Percentiles rank a stretch among this genome's conserved stretches.
phyloP scores from a whole-genome alignment of 2,329 filamentous ascomycete genomes.

The Tothia fuscella region DNA sequence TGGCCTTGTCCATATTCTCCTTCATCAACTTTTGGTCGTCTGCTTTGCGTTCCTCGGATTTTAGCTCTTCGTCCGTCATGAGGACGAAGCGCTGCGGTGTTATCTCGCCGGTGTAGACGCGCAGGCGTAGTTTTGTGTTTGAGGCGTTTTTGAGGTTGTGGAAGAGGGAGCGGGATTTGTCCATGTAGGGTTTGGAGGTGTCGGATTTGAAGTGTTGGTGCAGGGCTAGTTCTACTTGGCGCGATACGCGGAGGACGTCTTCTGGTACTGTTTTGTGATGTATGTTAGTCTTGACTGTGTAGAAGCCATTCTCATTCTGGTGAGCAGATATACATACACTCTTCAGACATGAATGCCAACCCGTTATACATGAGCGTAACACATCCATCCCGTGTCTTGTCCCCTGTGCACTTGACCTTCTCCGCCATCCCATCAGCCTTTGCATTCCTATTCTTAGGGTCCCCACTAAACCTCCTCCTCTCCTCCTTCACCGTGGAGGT shows the following conservation, averaged over 20 bases:
- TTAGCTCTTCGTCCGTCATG: slow-evolving; percentile 86
- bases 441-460: slow-evolving; percentile 68
- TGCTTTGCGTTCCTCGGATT: slow-evolving; percentile 68
- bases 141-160: slow-evolving; percentile 90
- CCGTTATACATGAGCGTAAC: slow-evolving; percentile 92
- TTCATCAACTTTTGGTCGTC: slow-evolving; percentile 66
- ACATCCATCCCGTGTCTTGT: slow-evolving; percentile 65
- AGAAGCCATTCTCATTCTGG: too few relatives aligned
- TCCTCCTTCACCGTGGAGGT: slow-evolving; percentile 36
- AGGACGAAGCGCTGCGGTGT: slow-evolving; percentile 60
- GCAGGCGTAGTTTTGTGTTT: slow-evolving; percentile 64
- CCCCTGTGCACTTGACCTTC: slow-evolving; percentile 65
- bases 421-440: slow-evolving; percentile 77
- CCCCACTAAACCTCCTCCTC: slow-evolving; percentile 39
- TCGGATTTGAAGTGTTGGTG: slow-evolving; percentile 59
- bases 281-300: neutral
- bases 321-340: slow-evolving; percentile 23
- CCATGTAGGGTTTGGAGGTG: slow-evolving; percentile 61
- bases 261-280: slow-evolving; percentile 38
- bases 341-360: slow-evolving; percentile 57
- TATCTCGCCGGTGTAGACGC: slow-evolving; percentile 66
- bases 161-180: slow-evolving; percentile 84
- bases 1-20: slow-evolving; percentile 95
- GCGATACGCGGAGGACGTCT: slow-evolving; percentile 52
- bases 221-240: slow-evolving; percentile 66